A percentile compares a stretch with the other conserved stretches of the same genome.
These are phyloP conservation scores for Aphanomyces invadans DNA, from an alignment of 352 stramenopile genomes.

Conservation along the genomic window DNA sequence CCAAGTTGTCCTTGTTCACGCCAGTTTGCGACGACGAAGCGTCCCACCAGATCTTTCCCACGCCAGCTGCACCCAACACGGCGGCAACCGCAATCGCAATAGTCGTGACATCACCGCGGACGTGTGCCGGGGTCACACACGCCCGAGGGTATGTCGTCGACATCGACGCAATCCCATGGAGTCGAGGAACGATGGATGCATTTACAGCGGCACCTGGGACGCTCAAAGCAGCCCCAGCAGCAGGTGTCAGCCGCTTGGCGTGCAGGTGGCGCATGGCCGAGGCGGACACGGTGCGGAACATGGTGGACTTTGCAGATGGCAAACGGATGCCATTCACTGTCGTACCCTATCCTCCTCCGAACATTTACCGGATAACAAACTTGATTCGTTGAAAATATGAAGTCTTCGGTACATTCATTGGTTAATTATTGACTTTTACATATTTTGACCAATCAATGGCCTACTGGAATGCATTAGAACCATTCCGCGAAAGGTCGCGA, in stretches of 20 bases:
- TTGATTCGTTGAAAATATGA: not conserved
- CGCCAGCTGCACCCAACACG: constrained; percentile 52
- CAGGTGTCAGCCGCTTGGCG: constrained; percentile 1
- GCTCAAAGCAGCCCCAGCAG: not conserved
- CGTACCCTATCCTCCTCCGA: not conserved
- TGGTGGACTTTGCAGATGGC: constrained; percentile 5
- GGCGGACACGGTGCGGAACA: not conserved
- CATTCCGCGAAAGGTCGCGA: too few relatives aligned
- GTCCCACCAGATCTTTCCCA: constrained; percentile 84
- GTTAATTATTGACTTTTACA: too few relatives aligned
- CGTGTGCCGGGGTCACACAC: not conserved
- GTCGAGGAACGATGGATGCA: not conserved
- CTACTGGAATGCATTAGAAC: too few relatives aligned
- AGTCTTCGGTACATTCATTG: too few relatives aligned
- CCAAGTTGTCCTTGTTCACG: constrained; percentile 52
- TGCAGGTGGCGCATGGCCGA: constrained; percentile 13
- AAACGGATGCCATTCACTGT: constrained; percentile 9
- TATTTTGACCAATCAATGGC: too few relatives aligned
- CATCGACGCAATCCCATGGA: not conserved
- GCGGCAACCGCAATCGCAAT: constrained; percentile 43
- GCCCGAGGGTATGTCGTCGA: not conserved
- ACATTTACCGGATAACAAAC: not conserved
- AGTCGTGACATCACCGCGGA: constrained; percentile 16
- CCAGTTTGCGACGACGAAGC: constrained; percentile 38
- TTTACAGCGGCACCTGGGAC: not conserved